Base-by-base conservation (phyloP, 805 yeast species). In the Candida nitratophila region DNA sequence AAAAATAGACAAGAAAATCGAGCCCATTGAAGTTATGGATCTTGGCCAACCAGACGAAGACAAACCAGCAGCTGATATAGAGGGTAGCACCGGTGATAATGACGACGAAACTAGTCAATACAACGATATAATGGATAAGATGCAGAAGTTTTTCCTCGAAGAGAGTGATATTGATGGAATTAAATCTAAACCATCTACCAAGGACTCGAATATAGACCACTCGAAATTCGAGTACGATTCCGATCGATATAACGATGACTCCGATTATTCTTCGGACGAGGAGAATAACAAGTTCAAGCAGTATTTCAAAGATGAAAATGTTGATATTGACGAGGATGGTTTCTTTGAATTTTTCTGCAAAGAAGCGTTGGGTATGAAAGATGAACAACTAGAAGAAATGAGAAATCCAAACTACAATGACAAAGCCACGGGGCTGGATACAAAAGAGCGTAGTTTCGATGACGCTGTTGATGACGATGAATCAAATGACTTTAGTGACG, bases 241-340 rank as follows among this genome's bases (percentile, higher is more conserved):
- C 15, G 54, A 51, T 16, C 40, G 37, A 15, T 48, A 53, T 14
- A 45, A 54, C 24, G 51, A 52, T n/a, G 58, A 53, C 14, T 46
- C 50, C 15, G 60, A 56, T 16, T 52, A 54, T 39, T 45, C 53
- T 1, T 47, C 55, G 4, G 58, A 56, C 37, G 50, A 43, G 10
- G 56, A 54, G 11, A 45, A 50, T 16, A 47, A 35, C 3, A 51
- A 47, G 14, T 44, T 50, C 9, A 45, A 41, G 10, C 43, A 46
- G 19, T 63, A 61, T 33, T 55, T 69, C 35, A 45, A 54, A n/a
- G 37, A 53, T 1, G 68, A 66, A 41, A 63, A 63, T 11, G 56
- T 69, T 16, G 74, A 67, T 43, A 75, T 81, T 9, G 79, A 77
- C 52, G 86, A 80, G 50, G 87, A 81, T 54, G 87, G 82, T 52